Evolutionary conservation across 352 stramenopile genomes (phyloP), one percentile per base, ranked within the genome.

Genomic region (Phytopythium vexans): DNA sequence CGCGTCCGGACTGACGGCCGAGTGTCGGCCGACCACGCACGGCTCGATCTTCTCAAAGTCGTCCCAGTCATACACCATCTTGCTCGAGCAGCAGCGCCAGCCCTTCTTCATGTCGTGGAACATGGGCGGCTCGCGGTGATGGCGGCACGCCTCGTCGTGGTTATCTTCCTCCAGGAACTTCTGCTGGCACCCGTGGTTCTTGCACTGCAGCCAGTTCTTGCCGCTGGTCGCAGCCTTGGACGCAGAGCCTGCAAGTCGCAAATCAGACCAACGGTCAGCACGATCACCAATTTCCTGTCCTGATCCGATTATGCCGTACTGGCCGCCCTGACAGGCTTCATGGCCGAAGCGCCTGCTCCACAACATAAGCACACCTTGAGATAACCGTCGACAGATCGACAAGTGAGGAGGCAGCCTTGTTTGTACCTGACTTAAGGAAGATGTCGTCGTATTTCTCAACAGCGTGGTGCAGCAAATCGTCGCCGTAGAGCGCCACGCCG

Each of bases 31-130:
- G 15, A 92, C 64, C 33, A 81, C 63, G 49, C 82, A 94, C 42
- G 76, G 65, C 57, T 86, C 68, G 56, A 93, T 94, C 62, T 89
- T 89, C 64, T 97, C 82, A 66, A 98, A 98, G 66, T 96, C 86
- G 64, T 98, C 92, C 89, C 92, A 98, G 75, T 98, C 92, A 71
- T 97, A 98, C 11, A 97, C 84, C 81, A 95, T 94, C 62, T 87
- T 92, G 56, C 70, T 78, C 54, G 82, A 85, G 71, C 88, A 96
- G 71, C 88, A 96, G 42, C 83, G 77, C 88, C 88, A 96, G 64
- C 88, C 84, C 54, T 96, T 96, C 70, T 95, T 95, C 50, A 82
- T 87, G 60, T 96, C 88, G 63, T 96, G 88, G 68, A 96, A 96
- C 11, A 88, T 75, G 45, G 88, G 88, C 36, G 88, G 86, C 55